Evolutionary conservation across 495 filamentous ascomycete genomes (phyloP).

Genomic region (Beverwykella pulmonaria): DNA sequence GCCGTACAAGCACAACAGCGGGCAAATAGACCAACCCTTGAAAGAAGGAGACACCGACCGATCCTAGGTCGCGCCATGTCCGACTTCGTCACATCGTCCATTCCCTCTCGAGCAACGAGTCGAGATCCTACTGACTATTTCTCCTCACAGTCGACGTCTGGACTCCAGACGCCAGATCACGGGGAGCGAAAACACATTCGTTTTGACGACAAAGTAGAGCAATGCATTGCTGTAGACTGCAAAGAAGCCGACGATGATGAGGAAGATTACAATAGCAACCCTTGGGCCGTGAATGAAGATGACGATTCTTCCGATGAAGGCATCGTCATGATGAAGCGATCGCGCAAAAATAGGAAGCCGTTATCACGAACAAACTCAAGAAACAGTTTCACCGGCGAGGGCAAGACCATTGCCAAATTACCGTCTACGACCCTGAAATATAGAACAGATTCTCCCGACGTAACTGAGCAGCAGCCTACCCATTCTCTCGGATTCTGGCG

Average conservation of each 20-base stretch:
- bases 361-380: slow-evolving; percentile 51
- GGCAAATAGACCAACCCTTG: slow-evolving; percentile 51
- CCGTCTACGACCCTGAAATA: slow-evolving; percentile 93
- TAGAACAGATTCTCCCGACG: slow-evolving; percentile 74
- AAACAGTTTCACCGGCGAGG: slow-evolving; percentile 63
- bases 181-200: slow-evolving; percentile 82
- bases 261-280: slow-evolving; percentile 50
- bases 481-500: slow-evolving; percentile 44
- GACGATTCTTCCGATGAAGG: slow-evolving; percentile 74
- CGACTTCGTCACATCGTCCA: slow-evolving; percentile 62
- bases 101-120: slow-evolving; percentile 58
- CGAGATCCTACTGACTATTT: slow-evolving; percentile 59
- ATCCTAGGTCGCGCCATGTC: slow-evolving; percentile 61
- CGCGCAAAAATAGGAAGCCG: slow-evolving; percentile 51
- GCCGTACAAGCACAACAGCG: slow-evolving; percentile 84
- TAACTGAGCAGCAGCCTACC: slow-evolving; percentile 50
- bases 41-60: slow-evolving; percentile 43
- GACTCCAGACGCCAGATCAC: slow-evolving; percentile 64
- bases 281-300: slow-evolving; percentile 50
- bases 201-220: slow-evolving; percentile 93
- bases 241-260: slow-evolving; percentile 76
- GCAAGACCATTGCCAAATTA: slow-evolving; percentile 90
- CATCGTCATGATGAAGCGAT: slow-evolving; percentile 81
- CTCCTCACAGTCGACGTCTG: slow-evolving; percentile 63
- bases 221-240: slow-evolving; percentile 90